A percentile compares a stretch with the other conserved stretches of the same genome.
Evolutionary conservation across 805 yeast genomes (phyloP).

Genomic region (Phaffomyces antillensis): DNA sequence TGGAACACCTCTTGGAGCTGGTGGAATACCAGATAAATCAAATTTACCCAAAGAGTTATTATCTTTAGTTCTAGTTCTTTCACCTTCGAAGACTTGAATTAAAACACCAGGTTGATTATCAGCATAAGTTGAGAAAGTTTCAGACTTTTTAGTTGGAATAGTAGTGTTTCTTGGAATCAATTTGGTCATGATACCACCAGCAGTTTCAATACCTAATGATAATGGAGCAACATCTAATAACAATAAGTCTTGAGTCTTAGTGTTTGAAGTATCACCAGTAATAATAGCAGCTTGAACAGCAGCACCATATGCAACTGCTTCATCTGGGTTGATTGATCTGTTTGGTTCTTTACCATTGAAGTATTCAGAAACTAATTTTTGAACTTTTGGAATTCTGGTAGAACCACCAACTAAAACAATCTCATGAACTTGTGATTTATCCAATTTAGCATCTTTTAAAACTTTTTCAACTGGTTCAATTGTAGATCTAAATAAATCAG

Average conservation of each 20-base stretch:
- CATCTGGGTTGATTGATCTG: slow-evolving; percentile 98
- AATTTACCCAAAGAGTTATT: slow-evolving; percentile 96
- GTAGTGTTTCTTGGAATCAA: slow-evolving; percentile 98
- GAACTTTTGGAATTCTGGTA: slow-evolving; percentile 98
- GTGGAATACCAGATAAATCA: slow-evolving; percentile 95
- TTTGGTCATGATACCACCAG: slow-evolving; percentile 99
- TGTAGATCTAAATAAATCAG: slow-evolving; percentile 92
- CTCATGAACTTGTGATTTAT: slow-evolving; percentile 88
- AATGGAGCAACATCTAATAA: slow-evolving; percentile 98
- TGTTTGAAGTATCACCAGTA: slow-evolving; percentile 87
- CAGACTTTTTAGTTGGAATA: slow-evolving; percentile 97
- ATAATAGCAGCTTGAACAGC: slow-evolving; percentile 98
- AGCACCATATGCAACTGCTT: slow-evolving; percentile 99
- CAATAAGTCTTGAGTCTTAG: slow-evolving; percentile 95
- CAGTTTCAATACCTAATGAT: slow-evolving; percentile 97
- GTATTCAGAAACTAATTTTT: slow-evolving; percentile 93
- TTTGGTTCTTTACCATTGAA: slow-evolving; percentile 98
- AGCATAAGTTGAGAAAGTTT: slow-evolving; percentile 95
- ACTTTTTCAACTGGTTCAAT: slow-evolving; percentile 96
- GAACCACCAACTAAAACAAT: slow-evolving; percentile 98
- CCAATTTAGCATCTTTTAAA: slow-evolving; percentile 86
- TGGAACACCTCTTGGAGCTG: slow-evolving; percentile 99
- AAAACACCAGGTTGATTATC: slow-evolving; percentile 99
- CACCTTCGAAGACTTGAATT: slow-evolving; percentile 98
- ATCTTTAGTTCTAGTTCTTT: slow-evolving; percentile 94